These are phyloP conservation scores for Backusella sp. DNA, from an alignment of 192 early-diverging fungal genomes.

Conservation along the genomic window DNA sequence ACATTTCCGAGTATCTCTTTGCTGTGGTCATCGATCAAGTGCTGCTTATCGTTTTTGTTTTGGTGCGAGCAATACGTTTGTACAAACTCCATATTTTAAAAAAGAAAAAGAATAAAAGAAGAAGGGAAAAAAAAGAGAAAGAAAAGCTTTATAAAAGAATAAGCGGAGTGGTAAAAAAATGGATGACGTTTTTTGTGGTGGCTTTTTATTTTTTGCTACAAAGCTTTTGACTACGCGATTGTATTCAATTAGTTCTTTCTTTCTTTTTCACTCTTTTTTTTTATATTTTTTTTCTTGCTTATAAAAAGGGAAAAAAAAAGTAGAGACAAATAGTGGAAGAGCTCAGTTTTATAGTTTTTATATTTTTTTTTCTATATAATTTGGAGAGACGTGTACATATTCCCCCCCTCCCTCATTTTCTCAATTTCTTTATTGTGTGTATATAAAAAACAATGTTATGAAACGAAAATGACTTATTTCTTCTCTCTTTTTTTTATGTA, in stretches of 20 bases:
- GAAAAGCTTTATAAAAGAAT: neutral
- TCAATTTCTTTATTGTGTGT: conserved; percentile 2
- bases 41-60: neutral
- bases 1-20: conserved; percentile 6
- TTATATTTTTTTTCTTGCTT: conserved; percentile 7
- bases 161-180: neutral
- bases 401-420: neutral
- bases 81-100: conserved; percentile 1
- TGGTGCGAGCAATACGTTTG: neutral
- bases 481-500: conserved; percentile 3
- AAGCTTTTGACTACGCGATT: conserved; percentile 7
- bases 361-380: conserved; percentile 1
- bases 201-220: conserved; percentile 4
- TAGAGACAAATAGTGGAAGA: neutral
- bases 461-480: neutral
- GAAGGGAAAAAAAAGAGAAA: neutral
- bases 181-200: conserved; percentile 5
- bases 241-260: neutral
- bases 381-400: neutral
- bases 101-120: neutral
- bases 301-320: neutral
- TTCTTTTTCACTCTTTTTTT: conserved; percentile 11
- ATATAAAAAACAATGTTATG: neutral
- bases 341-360: conserved; percentile 8
- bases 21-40: conserved; percentile 11